phyloP scores from a whole-genome alignment of 2,329 filamentous ascomycete species.

The Diaporthe velutina region DNA sequence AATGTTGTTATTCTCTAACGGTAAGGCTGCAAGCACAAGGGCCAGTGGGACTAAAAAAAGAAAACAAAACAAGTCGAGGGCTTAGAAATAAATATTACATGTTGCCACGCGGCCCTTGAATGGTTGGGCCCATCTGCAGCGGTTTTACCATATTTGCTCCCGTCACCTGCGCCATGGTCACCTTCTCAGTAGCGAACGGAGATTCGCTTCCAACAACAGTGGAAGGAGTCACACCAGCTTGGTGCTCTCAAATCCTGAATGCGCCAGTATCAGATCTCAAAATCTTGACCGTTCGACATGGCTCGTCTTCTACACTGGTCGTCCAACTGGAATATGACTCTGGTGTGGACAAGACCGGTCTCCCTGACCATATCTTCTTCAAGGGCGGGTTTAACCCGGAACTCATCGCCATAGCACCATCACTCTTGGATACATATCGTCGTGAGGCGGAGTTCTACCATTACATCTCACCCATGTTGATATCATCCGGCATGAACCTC shows the following conservation, averaged over 20 bases:
- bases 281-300: background rate
- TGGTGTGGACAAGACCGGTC: background rate
- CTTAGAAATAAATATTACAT: background rate
- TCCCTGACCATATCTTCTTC: background rate
- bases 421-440: background rate
- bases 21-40: background rate
- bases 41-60: background rate
- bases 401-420: background rate
- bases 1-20: background rate
- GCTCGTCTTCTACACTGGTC: slow-evolving; percentile 1
- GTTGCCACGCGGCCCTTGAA: background rate
- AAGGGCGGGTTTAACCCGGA: slow-evolving; percentile 5
- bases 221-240: slow-evolving; percentile 2
- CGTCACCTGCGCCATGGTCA: background rate
- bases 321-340: slow-evolving; percentile 2
- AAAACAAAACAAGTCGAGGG: background rate
- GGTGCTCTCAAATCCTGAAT: background rate
- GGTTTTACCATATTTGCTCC: background rate
- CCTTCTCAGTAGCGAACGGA: background rate
- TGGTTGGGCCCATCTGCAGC: background rate
- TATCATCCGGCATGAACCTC: background rate
- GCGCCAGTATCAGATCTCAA: background rate
- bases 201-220: slow-evolving; percentile 7
- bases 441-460: slow-evolving; percentile 16
- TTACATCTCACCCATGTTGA: background rate